Evolutionary conservation across 768 basidiomycete species (phyloP), one percentile per base, ranked within the genome.

Genomic region (Ramaria sp.): DNA sequence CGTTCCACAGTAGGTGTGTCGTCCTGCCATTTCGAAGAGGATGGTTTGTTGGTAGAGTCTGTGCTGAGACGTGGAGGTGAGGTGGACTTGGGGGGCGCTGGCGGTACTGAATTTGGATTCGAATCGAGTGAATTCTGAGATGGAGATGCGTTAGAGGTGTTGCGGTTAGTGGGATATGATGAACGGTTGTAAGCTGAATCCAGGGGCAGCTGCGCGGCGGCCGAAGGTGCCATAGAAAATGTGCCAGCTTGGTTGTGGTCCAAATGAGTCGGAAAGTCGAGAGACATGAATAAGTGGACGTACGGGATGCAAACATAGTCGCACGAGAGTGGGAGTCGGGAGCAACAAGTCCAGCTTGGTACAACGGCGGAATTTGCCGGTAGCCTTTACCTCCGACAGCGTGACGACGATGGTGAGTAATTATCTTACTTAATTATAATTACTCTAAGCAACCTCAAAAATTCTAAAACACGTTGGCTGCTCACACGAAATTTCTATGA

Each of bases 1-100:
- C 53, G 42, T 30, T 55, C 43, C 12, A 55, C 47, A n/a, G 18
- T 3, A 20, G 53, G 25, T n/a, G 36, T 32, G 20, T 27, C 16
- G n/a, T 47, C 45, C n/a, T 18, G 32, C 48, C 48, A 50, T 48
- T 39, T 44, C 2, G 34, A 53, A 18, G 52, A 22, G 25, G 53
- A 44, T 27, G 45, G 20, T 32, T 30, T 55, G 43, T 48, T 30
- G 42, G 44, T 27, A 42, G 53, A 55, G 16, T 55, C 53, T 5
- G 32, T 32, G 30, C 53, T 55, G 32, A 55, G 34, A 37, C 53
- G 53, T 24, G 42, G 53, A 9, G 53, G 53, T 36, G 53, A 55
- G 8, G 9, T 42, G 12, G 53, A 34, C 36, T 55, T 55, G 20
- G 44, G 34, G 18, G 45, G 44, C 1, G 53, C 42, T 45, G 22